phyloP scores from a whole-genome alignment of 805 yeast genomes.

The Wickerhamiella brachini region DNA sequence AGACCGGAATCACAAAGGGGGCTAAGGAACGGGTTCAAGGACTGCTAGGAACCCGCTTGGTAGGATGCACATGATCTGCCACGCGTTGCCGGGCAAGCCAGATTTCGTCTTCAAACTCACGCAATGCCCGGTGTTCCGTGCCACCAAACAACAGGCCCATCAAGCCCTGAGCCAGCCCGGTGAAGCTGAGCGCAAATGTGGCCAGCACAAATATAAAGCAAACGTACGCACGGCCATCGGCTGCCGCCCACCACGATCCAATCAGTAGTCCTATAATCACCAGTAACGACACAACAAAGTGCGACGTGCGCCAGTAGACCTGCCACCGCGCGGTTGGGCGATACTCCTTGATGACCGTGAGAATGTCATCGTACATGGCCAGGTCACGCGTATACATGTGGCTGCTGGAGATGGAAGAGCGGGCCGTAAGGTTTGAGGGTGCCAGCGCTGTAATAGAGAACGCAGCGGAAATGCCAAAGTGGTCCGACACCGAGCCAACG shows the following conservation, averaged over 20 bases:
- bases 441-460: slow-evolving; percentile 7
- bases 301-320: slow-evolving; percentile 46
- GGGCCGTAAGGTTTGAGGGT: background rate
- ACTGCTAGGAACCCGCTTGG: background rate
- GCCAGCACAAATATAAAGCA: slow-evolving; percentile 51
- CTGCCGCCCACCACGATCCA: slow-evolving; percentile 45
- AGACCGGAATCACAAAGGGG: no score
- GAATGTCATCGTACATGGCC: slow-evolving; percentile 36
- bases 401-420: background rate
- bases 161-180: slow-evolving; percentile 64
- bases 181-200: slow-evolving; percentile 40
- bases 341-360: slow-evolving; percentile 34
- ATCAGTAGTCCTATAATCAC: slow-evolving; percentile 41
- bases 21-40: no score
- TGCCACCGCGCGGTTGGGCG: slow-evolving; percentile 44
- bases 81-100: slow-evolving; percentile 17
- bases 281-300: slow-evolving; percentile 44
- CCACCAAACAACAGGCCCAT: slow-evolving; percentile 71
- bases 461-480: slow-evolving; percentile 49
- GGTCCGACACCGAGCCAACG: slow-evolving; percentile 78
- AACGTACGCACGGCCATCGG: slow-evolving; percentile 40
- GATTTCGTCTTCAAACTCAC: slow-evolving; percentile 64
- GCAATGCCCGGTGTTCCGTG: slow-evolving; percentile 62
- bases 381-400: background rate
- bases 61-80: background rate